Percentiles rank a stretch among this genome's conserved stretches.
phyloP scores from a whole-genome alignment of 75 land plant genomes.

The Adiantum capillusveneris region DNA sequence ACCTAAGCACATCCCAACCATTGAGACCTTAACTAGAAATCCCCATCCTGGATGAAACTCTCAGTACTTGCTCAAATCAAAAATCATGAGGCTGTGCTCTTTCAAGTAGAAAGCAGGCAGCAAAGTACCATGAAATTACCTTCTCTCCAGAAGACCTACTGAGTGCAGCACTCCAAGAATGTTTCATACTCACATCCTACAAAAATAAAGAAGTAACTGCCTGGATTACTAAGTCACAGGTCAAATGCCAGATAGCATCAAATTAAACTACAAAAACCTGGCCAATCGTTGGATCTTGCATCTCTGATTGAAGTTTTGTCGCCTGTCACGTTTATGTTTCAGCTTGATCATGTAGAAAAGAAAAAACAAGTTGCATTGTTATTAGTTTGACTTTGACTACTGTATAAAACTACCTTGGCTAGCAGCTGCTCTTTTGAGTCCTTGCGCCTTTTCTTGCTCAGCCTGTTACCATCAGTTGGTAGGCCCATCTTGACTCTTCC shows the following conservation, averaged over 20 bases:
- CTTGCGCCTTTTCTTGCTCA: slow-evolving; percentile 20
- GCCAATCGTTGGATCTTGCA: slow-evolving; percentile 43
- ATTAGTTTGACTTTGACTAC: too few relatives aligned
- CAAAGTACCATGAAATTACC: slow-evolving; percentile 16
- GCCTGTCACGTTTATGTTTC: too few relatives aligned
- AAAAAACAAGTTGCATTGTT: too few relatives aligned
- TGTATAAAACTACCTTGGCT: slow-evolving; percentile 32
- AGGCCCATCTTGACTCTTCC: slow-evolving; percentile 43
- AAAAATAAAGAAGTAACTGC: background rate
- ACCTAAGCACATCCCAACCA: slow-evolving; percentile 32
- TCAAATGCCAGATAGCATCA: background rate
- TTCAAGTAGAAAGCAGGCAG: too few relatives aligned
- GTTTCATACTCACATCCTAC: slow-evolving; percentile 42
- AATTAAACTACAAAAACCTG: slow-evolving; percentile 13
- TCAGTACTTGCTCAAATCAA: too few relatives aligned
- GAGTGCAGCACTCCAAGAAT: slow-evolving; percentile 77
- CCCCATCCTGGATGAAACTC: too few relatives aligned
- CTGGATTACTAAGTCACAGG: too few relatives aligned
- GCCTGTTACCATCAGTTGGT: slow-evolving; percentile 2
- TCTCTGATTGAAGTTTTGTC: slow-evolving; percentile 26
- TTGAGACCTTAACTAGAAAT: too few relatives aligned
- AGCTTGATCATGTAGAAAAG: too few relatives aligned
- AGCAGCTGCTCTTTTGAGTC: slow-evolving; percentile 35
- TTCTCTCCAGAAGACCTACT: slow-evolving; percentile 75
- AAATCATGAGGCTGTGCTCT: too few relatives aligned